Base-by-base conservation (phyloP, 495 filamentous ascomycete genomes). In the Recurvomyces mirabilis region DNA sequence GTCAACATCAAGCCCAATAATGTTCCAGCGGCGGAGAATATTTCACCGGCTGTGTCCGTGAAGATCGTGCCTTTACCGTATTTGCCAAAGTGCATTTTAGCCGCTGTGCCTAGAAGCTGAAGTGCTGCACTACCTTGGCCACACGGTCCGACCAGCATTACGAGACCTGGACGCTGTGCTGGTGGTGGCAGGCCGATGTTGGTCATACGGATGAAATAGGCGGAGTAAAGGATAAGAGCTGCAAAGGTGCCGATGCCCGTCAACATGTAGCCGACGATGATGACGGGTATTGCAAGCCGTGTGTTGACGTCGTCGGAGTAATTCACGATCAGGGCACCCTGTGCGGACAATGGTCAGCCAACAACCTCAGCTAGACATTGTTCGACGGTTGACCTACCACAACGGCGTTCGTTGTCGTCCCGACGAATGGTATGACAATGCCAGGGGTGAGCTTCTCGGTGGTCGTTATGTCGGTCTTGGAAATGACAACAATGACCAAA, bases 1-100 rank as follows among this genome's bases (percentile, higher is more conserved):
- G 19, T 15, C 5, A 31, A 31, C 23, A 42, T n/a, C 39, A 42
- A 18, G 1, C 43, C 43, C 4, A 46, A 20, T 15, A 38, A 22
- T 3, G 22, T 23, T n/a, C 43, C 43, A 12, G 38, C 20, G 2
- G 23, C 18, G 9, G 33, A 17, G 12, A 20, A 22, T 6, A 38
- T 21, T 4, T 14, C 11, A 7, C 21, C 43, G 25, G 43, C 20
- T 5, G 14, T 11, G 3, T 2, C 10, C 18, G 4, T 18, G 25
- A 52, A 15, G 38, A 52, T 47, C 4, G 37, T 48, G 20, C 49
- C 49, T 18, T 38, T 41, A 17, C 22, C 30, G 32, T 52, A 52
- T 20, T 26, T 19, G 25, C 23, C 35, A 28, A 52, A 52, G 19
- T 25, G 17, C 13, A 14, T 47, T 14, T 10, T 6, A 1, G 47